Evolutionary conservation across 768 basidiomycete species (phyloP).

Genomic region (Suillus discolor): DNA sequence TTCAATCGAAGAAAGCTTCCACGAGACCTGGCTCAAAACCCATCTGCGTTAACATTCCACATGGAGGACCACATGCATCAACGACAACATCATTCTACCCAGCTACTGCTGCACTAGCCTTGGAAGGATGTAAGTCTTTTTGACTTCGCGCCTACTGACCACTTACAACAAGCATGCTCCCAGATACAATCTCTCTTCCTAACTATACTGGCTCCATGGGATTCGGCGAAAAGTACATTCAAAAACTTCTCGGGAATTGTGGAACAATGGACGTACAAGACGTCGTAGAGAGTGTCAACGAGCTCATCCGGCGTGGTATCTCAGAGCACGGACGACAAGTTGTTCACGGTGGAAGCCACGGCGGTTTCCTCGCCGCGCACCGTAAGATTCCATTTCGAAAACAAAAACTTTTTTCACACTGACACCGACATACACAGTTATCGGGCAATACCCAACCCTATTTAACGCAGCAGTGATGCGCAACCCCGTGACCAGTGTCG

Average conservation of each 20-base stretch:
- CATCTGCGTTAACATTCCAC: slow-evolving; percentile 54
- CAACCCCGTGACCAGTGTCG: slow-evolving; percentile 70
- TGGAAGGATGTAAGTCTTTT: slow-evolving; percentile 59
- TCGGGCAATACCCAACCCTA: slow-evolving; percentile 60
- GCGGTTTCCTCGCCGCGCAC: slow-evolving; percentile 64
- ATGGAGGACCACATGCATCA: slow-evolving; percentile 65
- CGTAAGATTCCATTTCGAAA: slow-evolving; percentile 38
- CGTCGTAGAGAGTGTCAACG: slow-evolving; percentile 54
- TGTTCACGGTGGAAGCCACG: slow-evolving; percentile 69
- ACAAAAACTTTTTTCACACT: not conserved
- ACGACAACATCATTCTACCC: slow-evolving; percentile 51
- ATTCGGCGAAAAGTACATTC: slow-evolving; percentile 63
- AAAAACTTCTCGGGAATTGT: slow-evolving; percentile 55
- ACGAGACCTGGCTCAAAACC: slow-evolving; percentile 24
- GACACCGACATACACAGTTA: slow-evolving; percentile 46
- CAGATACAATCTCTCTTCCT: slow-evolving; percentile 60
- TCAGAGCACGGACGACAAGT: slow-evolving; percentile 55
- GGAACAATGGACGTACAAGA: slow-evolving; percentile 69
- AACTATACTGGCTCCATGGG: slow-evolving; percentile 74
- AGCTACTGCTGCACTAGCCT: slow-evolving; percentile 43
- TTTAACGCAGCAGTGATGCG: slow-evolving; percentile 65
- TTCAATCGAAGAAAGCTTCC: slow-evolving; percentile 34
- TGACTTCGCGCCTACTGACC: not conserved
- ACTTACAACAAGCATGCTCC: not conserved
- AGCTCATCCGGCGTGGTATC: slow-evolving; percentile 53